Evolutionary conservation across 2,329 filamentous ascomycete genomes (phyloP), one percentile per base, ranked within the genome.

Genomic region (Phialocephala sp.): DNA sequence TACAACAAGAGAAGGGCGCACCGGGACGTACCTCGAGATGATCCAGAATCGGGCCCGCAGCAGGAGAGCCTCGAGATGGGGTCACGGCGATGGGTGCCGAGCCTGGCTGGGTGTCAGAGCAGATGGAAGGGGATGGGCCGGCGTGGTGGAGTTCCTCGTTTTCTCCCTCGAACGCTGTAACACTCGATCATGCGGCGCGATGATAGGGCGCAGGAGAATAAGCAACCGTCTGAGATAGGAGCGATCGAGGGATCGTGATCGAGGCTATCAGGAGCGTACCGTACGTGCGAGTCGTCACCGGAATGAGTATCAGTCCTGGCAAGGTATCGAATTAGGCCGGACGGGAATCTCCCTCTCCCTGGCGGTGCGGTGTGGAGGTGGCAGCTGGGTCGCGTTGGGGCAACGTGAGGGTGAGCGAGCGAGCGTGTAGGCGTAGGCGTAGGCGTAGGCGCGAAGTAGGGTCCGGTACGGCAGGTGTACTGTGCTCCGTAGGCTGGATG

Each of bases 171-270:
- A 57, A 66, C 59, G 62, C 63, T 61, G 68, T 69, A 57, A 69
- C 67, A 69, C 65, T 64, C 45, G 52, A 45, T 54, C 45, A 63
- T 66, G 63, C 65, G 63, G 58, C 63, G 62, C 61, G 37, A 62
- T 64, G 59, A 59, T 60, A 24, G 60, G 52, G 55, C 59, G 65
- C 62, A 63, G 59, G 66, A 57, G 56, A 63, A 66, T 64, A 63
- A 66, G 66, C 64, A 69, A 66, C 43, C 52, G 47, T 60, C 47
- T 41, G 56, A 50, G 45, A 55, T 32, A 63, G 55, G 36, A 47
- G 6, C 27, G 50, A 37, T 39, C 22, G 20, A 27, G 39, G 35
- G 43, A 41, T 41, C 37, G 37, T 14, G 50, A 54, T 27, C 50
- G 22, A 54, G 45, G 20, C 50, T 54, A 54, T 35, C 24, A 15